These are phyloP conservation scores for Aquilaria agallochum DNA, from an alignment of 441 rosid species.

Conservation along the genomic window DNA sequence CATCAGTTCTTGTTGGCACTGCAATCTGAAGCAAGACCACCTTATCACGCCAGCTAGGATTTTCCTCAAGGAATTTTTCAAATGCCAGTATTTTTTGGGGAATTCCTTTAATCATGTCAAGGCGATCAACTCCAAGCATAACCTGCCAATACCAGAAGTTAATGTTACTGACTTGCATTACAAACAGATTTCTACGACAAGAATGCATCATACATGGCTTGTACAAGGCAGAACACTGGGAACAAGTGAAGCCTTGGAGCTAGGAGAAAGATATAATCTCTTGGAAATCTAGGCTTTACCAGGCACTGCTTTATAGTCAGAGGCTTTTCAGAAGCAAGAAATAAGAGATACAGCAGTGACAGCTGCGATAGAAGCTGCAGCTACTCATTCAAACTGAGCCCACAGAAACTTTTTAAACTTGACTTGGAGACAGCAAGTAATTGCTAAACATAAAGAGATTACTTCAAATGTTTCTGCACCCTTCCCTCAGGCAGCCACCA, in stretches of 20 bases:
- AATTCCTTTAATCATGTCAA: conserved; percentile 99
- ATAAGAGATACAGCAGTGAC: too few relatives aligned
- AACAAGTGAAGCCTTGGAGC: background rate
- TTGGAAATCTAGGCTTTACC: too few relatives aligned
- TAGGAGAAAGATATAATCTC: background rate
- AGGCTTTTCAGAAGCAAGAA: too few relatives aligned
- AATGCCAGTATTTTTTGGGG: conserved; percentile 99
- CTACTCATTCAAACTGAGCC: too few relatives aligned
- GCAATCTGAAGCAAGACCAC: conserved; percentile 99
- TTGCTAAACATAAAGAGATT: too few relatives aligned
- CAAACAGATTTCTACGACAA: conserved; percentile 6
- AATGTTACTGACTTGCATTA: conserved; percentile 4
- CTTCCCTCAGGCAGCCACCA: too few relatives aligned
- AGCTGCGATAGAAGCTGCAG: too few relatives aligned
- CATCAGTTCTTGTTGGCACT: conserved; percentile 99
- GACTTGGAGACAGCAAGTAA: too few relatives aligned
- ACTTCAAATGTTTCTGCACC: too few relatives aligned
- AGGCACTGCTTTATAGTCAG: too few relatives aligned
- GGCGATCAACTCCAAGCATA: conserved; percentile 98
- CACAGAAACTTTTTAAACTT: too few relatives aligned
- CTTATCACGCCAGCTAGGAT: conserved; percentile 86
- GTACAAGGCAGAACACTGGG: conserved; percentile 1
- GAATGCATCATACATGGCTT: too few relatives aligned
- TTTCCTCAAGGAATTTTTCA: conserved; percentile 99
- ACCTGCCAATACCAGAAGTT: conserved; percentile 47